These are phyloP conservation scores for Fusarium sp. DNA, from an alignment of 2,329 filamentous ascomycete species.

Conservation along the genomic window DNA sequence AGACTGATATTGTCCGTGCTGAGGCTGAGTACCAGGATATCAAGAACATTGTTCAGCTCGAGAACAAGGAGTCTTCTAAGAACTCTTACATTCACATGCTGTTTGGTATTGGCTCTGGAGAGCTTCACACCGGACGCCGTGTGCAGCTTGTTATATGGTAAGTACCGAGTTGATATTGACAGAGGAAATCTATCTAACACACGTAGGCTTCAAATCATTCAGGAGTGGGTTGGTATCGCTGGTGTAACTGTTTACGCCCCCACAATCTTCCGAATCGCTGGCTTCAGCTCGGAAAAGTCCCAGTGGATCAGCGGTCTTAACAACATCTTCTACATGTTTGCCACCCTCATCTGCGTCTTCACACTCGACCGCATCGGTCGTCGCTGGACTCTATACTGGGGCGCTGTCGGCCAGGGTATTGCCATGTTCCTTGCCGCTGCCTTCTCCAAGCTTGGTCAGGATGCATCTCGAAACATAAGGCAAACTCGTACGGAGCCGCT, in stretches of 20 bases:
- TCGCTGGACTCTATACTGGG: constrained; percentile 74
- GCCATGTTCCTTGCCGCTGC: constrained; percentile 72
- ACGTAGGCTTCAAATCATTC: constrained; percentile 27
- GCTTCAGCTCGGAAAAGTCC: constrained; percentile 66
- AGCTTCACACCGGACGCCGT: constrained; percentile 70
- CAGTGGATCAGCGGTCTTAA: constrained; percentile 69
- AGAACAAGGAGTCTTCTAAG: constrained; percentile 65
- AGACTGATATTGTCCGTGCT: constrained; percentile 60
- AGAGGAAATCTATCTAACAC: rapidly evolving
- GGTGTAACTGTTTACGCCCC: constrained; percentile 69
- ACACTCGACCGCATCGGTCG: constrained; percentile 73
- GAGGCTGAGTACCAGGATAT: constrained; percentile 74
- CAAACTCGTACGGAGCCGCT: constrained; percentile 65
- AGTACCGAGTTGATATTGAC: background rate
- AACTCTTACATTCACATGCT: constrained; percentile 72
- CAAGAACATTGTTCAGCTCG: constrained; percentile 57
- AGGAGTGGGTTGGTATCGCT: constrained; percentile 59
- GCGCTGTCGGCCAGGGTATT: constrained; percentile 67
- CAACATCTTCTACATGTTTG: constrained; percentile 64
- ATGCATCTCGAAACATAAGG: constrained; percentile 54
- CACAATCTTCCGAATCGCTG: constrained; percentile 71
- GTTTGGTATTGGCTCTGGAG: constrained; percentile 69
- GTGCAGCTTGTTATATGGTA: constrained; percentile 74
- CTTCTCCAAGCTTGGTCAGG: constrained; percentile 58
- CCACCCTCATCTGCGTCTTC: constrained; percentile 73